Base-by-base conservation (phyloP, 306 rosid species). In the Prunus mume region DNA sequence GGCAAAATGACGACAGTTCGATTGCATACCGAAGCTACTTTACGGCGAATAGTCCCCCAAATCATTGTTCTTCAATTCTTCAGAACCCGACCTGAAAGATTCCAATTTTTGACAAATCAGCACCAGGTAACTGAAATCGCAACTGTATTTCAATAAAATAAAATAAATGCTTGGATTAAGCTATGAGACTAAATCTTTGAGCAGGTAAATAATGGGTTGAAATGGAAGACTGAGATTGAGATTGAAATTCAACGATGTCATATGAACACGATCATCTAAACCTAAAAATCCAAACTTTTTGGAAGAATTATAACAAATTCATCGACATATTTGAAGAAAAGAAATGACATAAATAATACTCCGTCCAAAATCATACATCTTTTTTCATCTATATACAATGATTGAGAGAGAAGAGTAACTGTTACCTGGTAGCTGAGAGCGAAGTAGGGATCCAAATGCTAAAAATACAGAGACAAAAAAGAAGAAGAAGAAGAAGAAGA, bases 11-110 rank as follows among this genome's bases (percentile, higher is more conserved):
- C 9, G 19, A 46, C 46, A 50, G 68, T 24, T 12, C 17, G 58
- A 73, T 45, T 0, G 2, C 12, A 5, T 85, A 85, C 86, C 89
- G 85, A 77, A 63, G 82, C 74, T 34, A 65, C 83, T 85, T 77
- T 79, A 32, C 86, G 86, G 75, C 89, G 83, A 73, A 85, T 62
- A 46, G 83, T 56, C n/a, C 84, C 86, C 84, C 82, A 77, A 80
- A 80, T 85, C 89, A 85, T 85, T 54, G 58, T 79, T 74, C 68
- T 46, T 72, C 54, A 50, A 25, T 28, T 66, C 83, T 82, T 61
- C 69, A 58, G 68, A 68, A 56, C 50, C 74, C 9, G 58, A 78
- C 58, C 77, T 74, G 77, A 57, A 28, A 41, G 49, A 65, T 19
- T 32, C 47, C 25, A 65, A 65, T 3, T 65, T 65, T 34, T 19